These are phyloP conservation scores for Sesbania bispinosa DNA, from an alignment of 306 rosid species.

Conservation along the genomic window DNA sequence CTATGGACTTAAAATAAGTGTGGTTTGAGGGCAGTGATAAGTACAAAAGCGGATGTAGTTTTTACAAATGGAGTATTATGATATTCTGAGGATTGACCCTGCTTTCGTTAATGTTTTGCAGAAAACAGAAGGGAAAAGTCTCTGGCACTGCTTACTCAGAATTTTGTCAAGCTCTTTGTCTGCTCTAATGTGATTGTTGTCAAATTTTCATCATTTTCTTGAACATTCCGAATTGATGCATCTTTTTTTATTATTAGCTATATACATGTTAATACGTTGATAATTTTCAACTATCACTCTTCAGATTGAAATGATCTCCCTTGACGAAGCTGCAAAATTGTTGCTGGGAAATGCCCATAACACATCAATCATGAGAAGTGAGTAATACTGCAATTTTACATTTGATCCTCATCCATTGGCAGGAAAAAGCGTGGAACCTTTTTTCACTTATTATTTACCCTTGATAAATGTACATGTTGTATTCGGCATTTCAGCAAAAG, in stretches of 20 bases:
- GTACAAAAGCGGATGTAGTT: background rate
- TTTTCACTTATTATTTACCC: constrained; percentile 5
- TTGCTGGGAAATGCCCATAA: constrained; percentile 63
- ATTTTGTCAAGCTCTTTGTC: constrained; percentile 83
- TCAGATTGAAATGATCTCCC: constrained; percentile 61
- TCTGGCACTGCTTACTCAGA: constrained; percentile 70
- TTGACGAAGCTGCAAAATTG: constrained; percentile 71
- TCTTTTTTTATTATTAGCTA: background rate
- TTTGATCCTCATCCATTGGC: background rate
- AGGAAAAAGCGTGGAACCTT: background rate
- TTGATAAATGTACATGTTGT: too few species aligned
- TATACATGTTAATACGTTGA: background rate
- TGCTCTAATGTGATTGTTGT: constrained; percentile 58
- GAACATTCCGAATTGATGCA: background rate
- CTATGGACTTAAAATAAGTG: background rate
- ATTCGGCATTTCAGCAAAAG: constrained; percentile 61
- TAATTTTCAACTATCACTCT: background rate
- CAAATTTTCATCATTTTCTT: background rate
- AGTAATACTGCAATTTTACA: constrained; percentile 33
- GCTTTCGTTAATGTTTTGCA: constrained; percentile 28
- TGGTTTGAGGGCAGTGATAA: background rate
- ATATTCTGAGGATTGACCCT: background rate
- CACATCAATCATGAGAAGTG: constrained; percentile 67
- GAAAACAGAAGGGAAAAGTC: constrained; percentile 76
- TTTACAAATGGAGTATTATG: background rate